Evolutionary conservation across 345 rosid genomes (phyloP).

Genomic region (Pseudoturritis turrita): DNA sequence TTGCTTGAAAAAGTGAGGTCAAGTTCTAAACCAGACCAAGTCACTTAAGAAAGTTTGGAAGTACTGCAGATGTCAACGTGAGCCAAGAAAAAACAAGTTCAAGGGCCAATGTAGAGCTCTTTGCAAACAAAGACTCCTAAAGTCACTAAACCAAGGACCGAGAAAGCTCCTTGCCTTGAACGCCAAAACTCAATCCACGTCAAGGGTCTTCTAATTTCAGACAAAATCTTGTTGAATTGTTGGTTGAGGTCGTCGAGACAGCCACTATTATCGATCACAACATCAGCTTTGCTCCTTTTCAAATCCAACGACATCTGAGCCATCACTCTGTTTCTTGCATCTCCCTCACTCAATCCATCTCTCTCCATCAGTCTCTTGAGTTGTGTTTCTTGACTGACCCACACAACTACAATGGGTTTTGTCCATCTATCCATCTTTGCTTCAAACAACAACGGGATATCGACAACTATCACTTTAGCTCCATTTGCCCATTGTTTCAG

Average conservation of each 20-base stretch:
- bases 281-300: slow-evolving; percentile 64
- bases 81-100: too few species aligned
- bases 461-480: slow-evolving; percentile 64
- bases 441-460: slow-evolving; percentile 80
- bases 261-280: slow-evolving; percentile 79
- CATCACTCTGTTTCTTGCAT: slow-evolving; percentile 67
- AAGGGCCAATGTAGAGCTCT: slow-evolving; percentile 27
- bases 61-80: too few species aligned
- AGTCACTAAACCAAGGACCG: slow-evolving; percentile 41
- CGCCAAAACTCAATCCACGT: slow-evolving; percentile 80
- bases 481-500: slow-evolving; percentile 74
- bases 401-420: slow-evolving; percentile 57
- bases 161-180: slow-evolving; percentile 71
- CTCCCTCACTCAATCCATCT: slow-evolving; percentile 57
- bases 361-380: slow-evolving; percentile 71
- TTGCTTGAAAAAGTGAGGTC: too few species aligned
- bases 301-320: slow-evolving; percentile 81
- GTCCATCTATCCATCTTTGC: slow-evolving; percentile 86
- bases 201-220: slow-evolving; percentile 57
- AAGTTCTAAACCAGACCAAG: too few species aligned
- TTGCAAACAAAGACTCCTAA: slow-evolving; percentile 45
- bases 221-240: slow-evolving; percentile 48
- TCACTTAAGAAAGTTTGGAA: too few species aligned
- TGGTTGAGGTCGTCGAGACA: slow-evolving; percentile 59
- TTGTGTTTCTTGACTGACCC: slow-evolving; percentile 71